Evolutionary conservation across 768 basidiomycete species (phyloP).

Genomic region (Lentinula guzmanii): DNA sequence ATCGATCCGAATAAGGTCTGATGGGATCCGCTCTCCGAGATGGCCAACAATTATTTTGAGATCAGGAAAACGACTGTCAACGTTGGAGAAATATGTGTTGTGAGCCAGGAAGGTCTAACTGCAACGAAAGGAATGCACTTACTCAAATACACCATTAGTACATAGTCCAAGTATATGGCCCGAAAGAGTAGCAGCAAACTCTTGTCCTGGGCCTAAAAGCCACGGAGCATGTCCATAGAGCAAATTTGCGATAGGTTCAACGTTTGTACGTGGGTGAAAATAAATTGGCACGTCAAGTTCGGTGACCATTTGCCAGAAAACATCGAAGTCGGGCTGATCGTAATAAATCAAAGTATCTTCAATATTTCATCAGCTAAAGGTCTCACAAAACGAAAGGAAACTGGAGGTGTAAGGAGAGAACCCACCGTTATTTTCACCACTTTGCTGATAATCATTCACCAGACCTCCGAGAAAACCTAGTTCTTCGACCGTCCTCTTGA

Average conservation of each 20-base stretch:
- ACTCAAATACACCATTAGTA: constrained; percentile 29
- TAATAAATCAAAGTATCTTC: constrained; percentile 6
- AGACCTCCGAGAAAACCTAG: constrained; percentile 36
- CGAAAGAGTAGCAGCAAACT: constrained; percentile 31
- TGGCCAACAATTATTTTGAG: constrained; percentile 36
- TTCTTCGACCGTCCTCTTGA: constrained; percentile 31
- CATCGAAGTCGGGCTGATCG: constrained; percentile 5
- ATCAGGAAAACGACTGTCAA: constrained; percentile 32
- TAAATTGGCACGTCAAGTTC: constrained; percentile 4
- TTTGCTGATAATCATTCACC: constrained; percentile 39
- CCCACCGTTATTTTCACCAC: constrained; percentile 17
- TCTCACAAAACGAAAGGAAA: background rate
- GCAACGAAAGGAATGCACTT: constrained; percentile 4
- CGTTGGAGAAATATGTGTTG: too few species aligned
- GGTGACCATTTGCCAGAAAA: constrained; percentile 5
- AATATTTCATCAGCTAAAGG: background rate
- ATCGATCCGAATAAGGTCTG: constrained; percentile 34
- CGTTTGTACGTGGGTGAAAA: background rate
- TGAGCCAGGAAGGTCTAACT: background rate
- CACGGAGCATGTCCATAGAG: constrained; percentile 23
- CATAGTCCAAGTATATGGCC: constrained; percentile 34
- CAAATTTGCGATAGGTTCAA: background rate
- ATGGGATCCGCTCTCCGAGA: constrained; percentile 35
- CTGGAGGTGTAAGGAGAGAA: background rate
- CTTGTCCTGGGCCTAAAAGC: constrained; percentile 26